Percentiles rank a stretch among this genome's conserved stretches.
Conservation (phyloP, 148 eudicot genomes). For the Linanthus parryae region DNA sequence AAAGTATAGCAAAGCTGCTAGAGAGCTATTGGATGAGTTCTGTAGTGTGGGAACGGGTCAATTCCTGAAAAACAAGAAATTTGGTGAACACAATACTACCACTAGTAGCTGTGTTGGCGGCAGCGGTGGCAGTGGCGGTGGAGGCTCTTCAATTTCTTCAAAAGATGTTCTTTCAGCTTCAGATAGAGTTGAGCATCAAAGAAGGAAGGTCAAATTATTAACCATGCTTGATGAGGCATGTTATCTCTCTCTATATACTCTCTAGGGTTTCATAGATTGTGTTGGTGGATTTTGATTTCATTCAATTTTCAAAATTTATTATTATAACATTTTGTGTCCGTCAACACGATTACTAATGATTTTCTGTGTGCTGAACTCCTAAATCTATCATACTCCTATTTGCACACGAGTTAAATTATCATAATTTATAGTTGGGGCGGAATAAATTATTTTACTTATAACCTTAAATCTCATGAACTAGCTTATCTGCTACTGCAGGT, state of each 20-base stretch:
- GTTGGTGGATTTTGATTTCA: constrained; percentile 16
- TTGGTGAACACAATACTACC: constrained; percentile 23
- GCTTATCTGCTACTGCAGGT: no score
- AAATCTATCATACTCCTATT: no score
- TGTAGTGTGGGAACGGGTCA: constrained; percentile 85
- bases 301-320: constrained; percentile 3
- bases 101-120: constrained; percentile 29
- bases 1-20: constrained; percentile 67
- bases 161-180: constrained; percentile 58
- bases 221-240: constrained; percentile 96
- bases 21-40: constrained; percentile 79
- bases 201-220: constrained; percentile 91
- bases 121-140: constrained; percentile 25
- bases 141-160: constrained; percentile 23
- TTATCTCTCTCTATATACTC: constrained; percentile 19
- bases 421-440: no score
- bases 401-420: no score
- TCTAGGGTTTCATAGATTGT: constrained; percentile 17
- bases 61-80: constrained; percentile 37
- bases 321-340: no score
- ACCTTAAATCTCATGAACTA: no score
- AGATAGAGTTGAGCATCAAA: constrained; percentile 87
- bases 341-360: no score
- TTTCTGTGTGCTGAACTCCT: no score
- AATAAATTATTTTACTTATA: no score